Evolutionary conservation across 305 asterid genomes (phyloP).

Genomic region (Fraxinus xanthoxyloides): DNA sequence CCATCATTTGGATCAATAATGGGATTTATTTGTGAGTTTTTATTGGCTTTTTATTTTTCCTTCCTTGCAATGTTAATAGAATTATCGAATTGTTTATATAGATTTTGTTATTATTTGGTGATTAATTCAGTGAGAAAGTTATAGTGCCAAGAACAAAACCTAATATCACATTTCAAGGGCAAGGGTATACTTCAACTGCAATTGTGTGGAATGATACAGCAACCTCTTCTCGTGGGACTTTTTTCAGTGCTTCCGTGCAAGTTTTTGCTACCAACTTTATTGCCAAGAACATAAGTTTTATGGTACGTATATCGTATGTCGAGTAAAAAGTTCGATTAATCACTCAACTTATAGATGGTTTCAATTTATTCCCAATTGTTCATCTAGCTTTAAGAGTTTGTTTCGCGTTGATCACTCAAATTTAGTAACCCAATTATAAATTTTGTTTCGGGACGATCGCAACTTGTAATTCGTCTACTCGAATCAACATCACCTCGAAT

Average conservation of each 20-base stretch:
- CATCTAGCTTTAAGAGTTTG: neutral
- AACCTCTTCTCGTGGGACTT: constrained; percentile 76
- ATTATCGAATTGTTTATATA: neutral
- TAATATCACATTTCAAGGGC: constrained; percentile 89
- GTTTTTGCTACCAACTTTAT: constrained; percentile 72
- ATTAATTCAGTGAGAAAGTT: constrained; percentile 63
- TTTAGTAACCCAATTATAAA: neutral
- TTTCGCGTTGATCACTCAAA: neutral
- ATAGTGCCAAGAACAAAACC: constrained; percentile 61
- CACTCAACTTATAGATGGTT: neutral
- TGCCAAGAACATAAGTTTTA: constrained; percentile 79
- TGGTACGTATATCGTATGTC: constrained; percentile 40
- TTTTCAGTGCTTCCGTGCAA: constrained; percentile 80
- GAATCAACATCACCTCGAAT: neutral
- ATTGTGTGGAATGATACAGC: constrained; percentile 89
- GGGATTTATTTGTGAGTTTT: constrained; percentile 80
- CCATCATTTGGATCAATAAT: constrained; percentile 71
- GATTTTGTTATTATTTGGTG: neutral
- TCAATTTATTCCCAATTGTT: neutral
- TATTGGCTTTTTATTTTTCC: neutral
- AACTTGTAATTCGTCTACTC: neutral
- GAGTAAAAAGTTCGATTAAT: neutral
- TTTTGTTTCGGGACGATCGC: neutral
- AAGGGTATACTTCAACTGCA: constrained; percentile 78
- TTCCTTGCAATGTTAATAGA: neutral